phyloP scores from a whole-genome alignment of 441 rosid genomes.

The Syzygium syzygioides region DNA sequence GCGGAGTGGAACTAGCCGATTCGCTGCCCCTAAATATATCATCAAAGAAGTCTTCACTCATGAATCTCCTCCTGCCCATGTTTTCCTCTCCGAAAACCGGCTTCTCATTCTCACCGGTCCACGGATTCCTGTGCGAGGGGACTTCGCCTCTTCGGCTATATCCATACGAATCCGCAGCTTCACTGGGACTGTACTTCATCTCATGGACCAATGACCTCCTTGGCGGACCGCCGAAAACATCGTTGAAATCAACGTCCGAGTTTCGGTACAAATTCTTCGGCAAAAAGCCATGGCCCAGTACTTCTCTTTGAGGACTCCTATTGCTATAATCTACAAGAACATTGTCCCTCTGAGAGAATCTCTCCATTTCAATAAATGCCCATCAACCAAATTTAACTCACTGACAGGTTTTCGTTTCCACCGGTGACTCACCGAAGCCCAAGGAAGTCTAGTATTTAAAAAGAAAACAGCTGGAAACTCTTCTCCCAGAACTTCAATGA shows the following conservation, averaged over 20 bases:
- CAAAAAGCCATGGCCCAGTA: constrained; percentile 9
- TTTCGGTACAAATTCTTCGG: constrained; percentile 7
- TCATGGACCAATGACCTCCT: constrained; percentile 50
- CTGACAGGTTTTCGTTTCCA: background rate
- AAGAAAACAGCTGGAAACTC: background rate
- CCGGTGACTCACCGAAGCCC: background rate
- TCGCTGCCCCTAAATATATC: constrained; percentile 66
- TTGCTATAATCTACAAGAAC: constrained; percentile 19
- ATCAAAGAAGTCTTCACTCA: constrained; percentile 54
- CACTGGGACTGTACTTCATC: constrained; percentile 36
- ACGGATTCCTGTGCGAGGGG: constrained; percentile 12
- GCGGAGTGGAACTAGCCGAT: constrained; percentile 37
- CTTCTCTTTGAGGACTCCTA: constrained; percentile 15
- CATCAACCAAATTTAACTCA: background rate
- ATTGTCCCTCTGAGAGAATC: constrained; percentile 25
- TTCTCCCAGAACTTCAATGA: background rate
- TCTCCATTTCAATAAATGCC: constrained; percentile 21
- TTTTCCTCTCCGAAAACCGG: constrained; percentile 82
- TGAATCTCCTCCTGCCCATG: constrained; percentile 31
- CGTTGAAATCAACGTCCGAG: constrained; percentile 69
- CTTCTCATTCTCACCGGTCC: constrained; percentile 47
- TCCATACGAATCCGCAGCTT: constrained; percentile 21
- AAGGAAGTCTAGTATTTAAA: background rate
- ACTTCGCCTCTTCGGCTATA: constrained; percentile 17
- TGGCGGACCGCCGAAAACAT: constrained; percentile 96